A percentile compares a stretch with the other conserved stretches of the same genome.
Conservation (phyloP, 1,284 basidiomycete species). For the Salmacisia buchloeana region DNA sequence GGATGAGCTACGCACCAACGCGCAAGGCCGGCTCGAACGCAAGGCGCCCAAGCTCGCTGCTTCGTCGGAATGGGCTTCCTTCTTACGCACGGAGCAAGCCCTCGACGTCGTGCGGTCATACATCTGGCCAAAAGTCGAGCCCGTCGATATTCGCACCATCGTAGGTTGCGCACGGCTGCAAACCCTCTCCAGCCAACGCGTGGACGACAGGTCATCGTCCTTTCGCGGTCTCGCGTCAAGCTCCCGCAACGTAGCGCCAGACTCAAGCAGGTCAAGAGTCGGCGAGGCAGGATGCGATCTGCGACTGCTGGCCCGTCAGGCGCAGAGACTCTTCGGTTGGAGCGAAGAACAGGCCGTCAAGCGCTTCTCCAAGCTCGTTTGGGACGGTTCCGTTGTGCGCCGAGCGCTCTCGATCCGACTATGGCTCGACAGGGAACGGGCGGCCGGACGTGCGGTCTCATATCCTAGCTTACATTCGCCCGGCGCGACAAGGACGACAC, state of each 20-base stretch:
- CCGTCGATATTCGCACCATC: not conserved
- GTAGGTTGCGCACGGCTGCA: too few relatives aligned
- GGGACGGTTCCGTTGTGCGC: not conserved
- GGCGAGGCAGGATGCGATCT: not conserved
- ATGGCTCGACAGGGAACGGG: not conserved
- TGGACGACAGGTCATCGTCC: too few relatives aligned
- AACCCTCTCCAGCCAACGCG: too few relatives aligned
- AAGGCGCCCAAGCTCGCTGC: constrained; percentile 25
- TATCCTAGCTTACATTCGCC: not conserved
- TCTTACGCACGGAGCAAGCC: constrained; percentile 16
- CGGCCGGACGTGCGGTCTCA: not conserved
- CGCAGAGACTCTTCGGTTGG: not conserved
- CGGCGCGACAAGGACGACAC: too few relatives aligned
- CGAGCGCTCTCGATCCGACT: not conserved
- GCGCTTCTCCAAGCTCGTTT: not conserved
- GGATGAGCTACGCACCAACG: constrained; percentile 32
- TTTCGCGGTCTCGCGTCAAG: not conserved
- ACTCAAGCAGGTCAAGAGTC: too few relatives aligned
- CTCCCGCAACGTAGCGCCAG: too few relatives aligned
- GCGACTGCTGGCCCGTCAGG: not conserved
- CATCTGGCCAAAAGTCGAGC: constrained; percentile 12
- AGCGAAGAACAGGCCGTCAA: not conserved
- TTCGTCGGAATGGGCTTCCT: constrained; percentile 3
- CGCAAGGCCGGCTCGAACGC: constrained; percentile 17
- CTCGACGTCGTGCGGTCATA: constrained; percentile 24